Evolutionary conservation across 2,329 filamentous ascomycete species (phyloP).

Genomic region (Penicillium paneum): DNA sequence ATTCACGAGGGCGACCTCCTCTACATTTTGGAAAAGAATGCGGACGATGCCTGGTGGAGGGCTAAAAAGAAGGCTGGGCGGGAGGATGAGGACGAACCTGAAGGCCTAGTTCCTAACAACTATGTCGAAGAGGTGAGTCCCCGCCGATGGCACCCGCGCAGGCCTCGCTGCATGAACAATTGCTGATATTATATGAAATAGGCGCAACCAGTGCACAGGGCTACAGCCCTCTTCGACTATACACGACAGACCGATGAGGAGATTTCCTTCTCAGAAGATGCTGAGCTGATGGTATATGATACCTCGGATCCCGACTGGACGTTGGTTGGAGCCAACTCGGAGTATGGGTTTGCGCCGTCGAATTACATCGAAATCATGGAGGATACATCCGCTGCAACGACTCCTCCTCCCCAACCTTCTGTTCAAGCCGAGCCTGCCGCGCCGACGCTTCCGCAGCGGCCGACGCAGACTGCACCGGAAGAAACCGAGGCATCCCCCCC

Average conservation of each 20-base stretch:
- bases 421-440: constrained; percentile 39
- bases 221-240: constrained; percentile 97
- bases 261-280: constrained; percentile 89
- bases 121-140: constrained; percentile 86
- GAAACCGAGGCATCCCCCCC: constrained; percentile 26
- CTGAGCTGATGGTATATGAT: constrained; percentile 79
- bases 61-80: constrained; percentile 83
- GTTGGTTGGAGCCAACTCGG: constrained; percentile 75
- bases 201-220: constrained; percentile 65
- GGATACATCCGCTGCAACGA: constrained; percentile 48
- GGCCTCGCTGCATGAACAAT: not conserved
- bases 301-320: constrained; percentile 95
- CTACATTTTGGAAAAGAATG: constrained; percentile 79
- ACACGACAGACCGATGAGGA: constrained; percentile 96
- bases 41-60: constrained; percentile 88
- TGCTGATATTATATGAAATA: constrained; percentile 33
- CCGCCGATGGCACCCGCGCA: not conserved
- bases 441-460: constrained; percentile 36
- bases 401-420: constrained; percentile 24
- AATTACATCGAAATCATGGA: constrained; percentile 84
- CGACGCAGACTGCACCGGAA: constrained; percentile 17
- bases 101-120: constrained; percentile 87
- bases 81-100: constrained; percentile 86
- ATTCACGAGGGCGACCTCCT: constrained; percentile 84
- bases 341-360: constrained; percentile 90